Conservation (phyloP, 495 filamentous ascomycete genomes). For the Podospora bellae-mahoneyi region DNA sequence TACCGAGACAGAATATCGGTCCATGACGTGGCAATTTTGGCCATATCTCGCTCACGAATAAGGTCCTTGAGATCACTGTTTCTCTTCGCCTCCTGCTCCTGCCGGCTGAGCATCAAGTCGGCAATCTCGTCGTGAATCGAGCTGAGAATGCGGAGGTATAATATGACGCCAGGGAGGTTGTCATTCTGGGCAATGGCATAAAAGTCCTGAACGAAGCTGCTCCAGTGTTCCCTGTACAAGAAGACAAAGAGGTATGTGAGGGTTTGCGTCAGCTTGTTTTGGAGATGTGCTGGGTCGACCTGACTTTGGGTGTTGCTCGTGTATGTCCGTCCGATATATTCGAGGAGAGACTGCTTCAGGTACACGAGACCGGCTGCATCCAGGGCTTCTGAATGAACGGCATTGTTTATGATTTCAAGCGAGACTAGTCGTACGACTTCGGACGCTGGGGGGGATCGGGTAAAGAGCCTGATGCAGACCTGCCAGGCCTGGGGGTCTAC, state of each 20-base stretch:
- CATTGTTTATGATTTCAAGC: slow-evolving; percentile 88
- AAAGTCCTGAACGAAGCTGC: slow-evolving; percentile 84
- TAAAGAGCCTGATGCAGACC: slow-evolving; percentile 80
- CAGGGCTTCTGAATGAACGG: slow-evolving; percentile 69
- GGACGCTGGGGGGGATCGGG: slow-evolving; percentile 68
- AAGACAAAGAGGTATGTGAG: slow-evolving; percentile 85
- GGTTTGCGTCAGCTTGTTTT: slow-evolving; percentile 97
- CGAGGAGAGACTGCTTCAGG: slow-evolving; percentile 72
- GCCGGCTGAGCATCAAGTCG: slow-evolving; percentile 77
- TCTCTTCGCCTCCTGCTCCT: slow-evolving; percentile 68
- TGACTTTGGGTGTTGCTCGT: slow-evolving; percentile 50
- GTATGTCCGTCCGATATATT: slow-evolving; percentile 73
- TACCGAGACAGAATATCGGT: slow-evolving; percentile 83
- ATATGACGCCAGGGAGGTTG: slow-evolving; percentile 70
- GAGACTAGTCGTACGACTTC: slow-evolving; percentile 84
- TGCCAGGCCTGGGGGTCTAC: slow-evolving; percentile 78
- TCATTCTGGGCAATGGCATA: slow-evolving; percentile 59
- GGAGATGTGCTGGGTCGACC: slow-evolving; percentile 68
- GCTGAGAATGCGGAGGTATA: slow-evolving; percentile 83
- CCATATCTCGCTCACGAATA: slow-evolving; percentile 76
- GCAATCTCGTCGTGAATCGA: slow-evolving; percentile 97
- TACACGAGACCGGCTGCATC: slow-evolving; percentile 62
- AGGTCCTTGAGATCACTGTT: slow-evolving; percentile 86
- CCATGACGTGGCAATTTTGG: slow-evolving; percentile 83
- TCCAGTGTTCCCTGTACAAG: slow-evolving; percentile 81